Conservation (phyloP, 495 filamentous ascomycete species). For the Podospora fimiseda region DNA sequence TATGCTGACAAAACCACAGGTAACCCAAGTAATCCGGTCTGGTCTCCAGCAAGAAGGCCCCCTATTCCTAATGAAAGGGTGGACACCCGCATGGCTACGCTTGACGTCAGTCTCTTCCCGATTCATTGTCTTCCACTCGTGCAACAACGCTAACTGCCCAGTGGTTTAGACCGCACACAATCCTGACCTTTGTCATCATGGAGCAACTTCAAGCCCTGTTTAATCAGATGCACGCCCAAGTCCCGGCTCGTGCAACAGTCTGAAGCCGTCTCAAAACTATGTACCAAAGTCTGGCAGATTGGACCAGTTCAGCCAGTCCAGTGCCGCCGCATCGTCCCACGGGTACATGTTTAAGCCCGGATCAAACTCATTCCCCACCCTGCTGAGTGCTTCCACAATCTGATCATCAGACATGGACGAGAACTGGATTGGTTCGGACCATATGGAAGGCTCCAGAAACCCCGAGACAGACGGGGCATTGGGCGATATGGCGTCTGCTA, state of each 20-base stretch:
- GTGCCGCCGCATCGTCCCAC: slow-evolving; percentile 48
- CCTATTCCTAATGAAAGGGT: slow-evolving; percentile 36
- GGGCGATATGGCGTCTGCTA: slow-evolving; percentile 11
- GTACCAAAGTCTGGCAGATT: slow-evolving; percentile 37
- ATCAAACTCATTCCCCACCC: slow-evolving; percentile 51
- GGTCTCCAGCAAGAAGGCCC: slow-evolving; percentile 29
- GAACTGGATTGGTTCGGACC: slow-evolving; percentile 54
- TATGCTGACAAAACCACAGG: slow-evolving; percentile 4
- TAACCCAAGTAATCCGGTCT: slow-evolving; percentile 24
- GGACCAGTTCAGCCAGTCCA: slow-evolving; percentile 58
- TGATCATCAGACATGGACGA: slow-evolving; percentile 63
- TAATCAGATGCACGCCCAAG: neutral
- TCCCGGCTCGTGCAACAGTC: slow-evolving; percentile 2
- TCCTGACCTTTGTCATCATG: slow-evolving; percentile 38
- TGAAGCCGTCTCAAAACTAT: slow-evolving; percentile 13
- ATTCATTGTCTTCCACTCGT: neutral
- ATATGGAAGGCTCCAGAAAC: slow-evolving; percentile 27
- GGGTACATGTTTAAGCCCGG: slow-evolving; percentile 45
- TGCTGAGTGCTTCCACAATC: slow-evolving; percentile 56
- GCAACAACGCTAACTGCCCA: neutral
- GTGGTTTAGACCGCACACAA: slow-evolving; percentile 29
- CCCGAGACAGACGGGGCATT: slow-evolving; percentile 13
- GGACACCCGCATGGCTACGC: slow-evolving; percentile 37
- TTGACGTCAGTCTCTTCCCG: slow-evolving; percentile 27
- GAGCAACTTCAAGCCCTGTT: slow-evolving; percentile 30